Evolutionary conservation across 768 basidiomycete genomes (phyloP), one percentile per base, ranked within the genome.

Genomic region (Tricholoma flavovirens): DNA sequence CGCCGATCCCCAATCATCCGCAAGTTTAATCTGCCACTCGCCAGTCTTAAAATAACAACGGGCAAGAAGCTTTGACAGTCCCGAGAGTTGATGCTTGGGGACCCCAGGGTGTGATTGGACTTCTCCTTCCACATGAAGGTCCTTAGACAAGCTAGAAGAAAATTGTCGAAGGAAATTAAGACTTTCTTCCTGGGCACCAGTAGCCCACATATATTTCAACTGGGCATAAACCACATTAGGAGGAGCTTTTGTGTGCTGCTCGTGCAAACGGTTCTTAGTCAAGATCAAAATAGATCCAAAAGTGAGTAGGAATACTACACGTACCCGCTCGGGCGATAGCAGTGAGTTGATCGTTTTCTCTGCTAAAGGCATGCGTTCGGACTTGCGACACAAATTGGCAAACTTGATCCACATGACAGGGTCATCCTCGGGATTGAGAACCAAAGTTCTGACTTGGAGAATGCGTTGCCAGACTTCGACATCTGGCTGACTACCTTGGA

Each of bases 401-500:
- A 99, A 98, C 72, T 97, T 94, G 72, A 99, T 97, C 94, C 95
- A 98, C 86, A 97, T 98, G 46, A 90, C 83, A 43, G 90, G 92
- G 67, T 98, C 94, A 59, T 97, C 93, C 60, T 90, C 90, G 0
- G 97, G 96, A 43, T 84, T 90, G 26, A 98, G 77, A 19, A 99
- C 95, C 52, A 98, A 79, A 0, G 95, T 93, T 53, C 97, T 83
- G 49, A 99, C 93, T 76, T 98, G 96, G 7, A 99, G 76, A 54
- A 98, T 91, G 17, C 96, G 85, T 69, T 98, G 97, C 97, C 97
- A 99, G 4, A 97, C 93, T 71, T 99, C 97, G 32, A 98, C 96
- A 64, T 98, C 97, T 21, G 93, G 92, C 66, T 98, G 94, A 71
- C 96, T 98, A 1, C 94, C 97, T 74, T 92, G 88, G 38, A 99